Evolutionary conservation across 176 grass and related monocot genomes (phyloP).

Genomic region (bread wheat (Triticum aestivum)): DNA sequence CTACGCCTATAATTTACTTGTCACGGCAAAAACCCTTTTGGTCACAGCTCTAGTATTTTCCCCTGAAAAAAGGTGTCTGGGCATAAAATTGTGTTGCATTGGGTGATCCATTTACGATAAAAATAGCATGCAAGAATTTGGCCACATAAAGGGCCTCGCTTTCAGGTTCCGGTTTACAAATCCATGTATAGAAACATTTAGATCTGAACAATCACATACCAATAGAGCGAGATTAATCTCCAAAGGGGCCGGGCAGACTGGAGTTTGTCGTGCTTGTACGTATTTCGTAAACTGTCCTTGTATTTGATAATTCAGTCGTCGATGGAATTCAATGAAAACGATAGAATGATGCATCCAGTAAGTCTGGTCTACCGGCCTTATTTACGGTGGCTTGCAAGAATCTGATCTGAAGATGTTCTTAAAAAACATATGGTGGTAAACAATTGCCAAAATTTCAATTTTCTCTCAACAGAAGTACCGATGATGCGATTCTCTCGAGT

Average conservation of each 20-base stretch:
- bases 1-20: too few relatives aligned
- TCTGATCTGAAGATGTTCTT: not conserved
- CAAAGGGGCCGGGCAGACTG: not conserved
- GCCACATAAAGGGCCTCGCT: too few relatives aligned
- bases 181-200: too few relatives aligned
- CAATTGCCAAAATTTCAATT: conserved; percentile 59
- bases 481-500: not conserved
- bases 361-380: not conserved
- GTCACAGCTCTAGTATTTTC: too few relatives aligned
- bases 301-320: conserved; percentile 6
- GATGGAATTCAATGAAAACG: conserved; percentile 56
- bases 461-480: conserved; percentile 45
- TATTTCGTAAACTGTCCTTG: not conserved
- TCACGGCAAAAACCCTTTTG: too few relatives aligned
- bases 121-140: too few relatives aligned
- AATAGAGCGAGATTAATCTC: too few relatives aligned
- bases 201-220: too few relatives aligned
- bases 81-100: too few relatives aligned
- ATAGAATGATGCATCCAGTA: not conserved
- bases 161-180: too few relatives aligned
- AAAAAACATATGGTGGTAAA: conserved; percentile 46
- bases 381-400: not conserved
- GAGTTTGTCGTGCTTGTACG: not conserved
- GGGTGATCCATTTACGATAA: too few relatives aligned
- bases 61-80: too few relatives aligned